Percentiles rank a stretch among this genome's conserved stretches.
These are phyloP conservation scores for Tetradesmus obliquus DNA, from an alignment of 139 green algal genomes.

Conservation along the genomic window DNA sequence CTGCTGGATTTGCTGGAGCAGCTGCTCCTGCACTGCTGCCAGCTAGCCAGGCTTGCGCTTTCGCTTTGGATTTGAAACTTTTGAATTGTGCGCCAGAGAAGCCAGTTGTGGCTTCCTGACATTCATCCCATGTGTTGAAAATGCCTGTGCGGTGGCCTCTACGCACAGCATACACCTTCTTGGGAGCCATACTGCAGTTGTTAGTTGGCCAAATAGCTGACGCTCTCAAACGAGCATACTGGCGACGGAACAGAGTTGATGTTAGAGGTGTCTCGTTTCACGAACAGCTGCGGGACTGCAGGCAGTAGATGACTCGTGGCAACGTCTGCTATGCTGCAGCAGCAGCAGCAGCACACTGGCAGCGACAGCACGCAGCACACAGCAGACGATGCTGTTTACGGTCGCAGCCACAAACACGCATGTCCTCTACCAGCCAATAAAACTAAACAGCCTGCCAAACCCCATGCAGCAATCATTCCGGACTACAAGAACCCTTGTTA, in stretches of 20 bases:
- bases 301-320: background rate
- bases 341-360: no score
- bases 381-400: background rate
- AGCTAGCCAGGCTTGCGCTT: background rate
- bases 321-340: background rate
- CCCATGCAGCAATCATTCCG: background rate
- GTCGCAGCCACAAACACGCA: no score
- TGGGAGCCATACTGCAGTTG: background rate
- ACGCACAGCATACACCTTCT: constrained; percentile 33
- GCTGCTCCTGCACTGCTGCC: background rate
- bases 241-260: background rate
- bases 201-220: background rate
- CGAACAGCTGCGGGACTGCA: background rate
- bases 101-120: background rate
- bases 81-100: constrained; percentile 32
- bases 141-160: background rate
- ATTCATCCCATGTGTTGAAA: constrained; percentile 2
- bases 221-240: background rate
- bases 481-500: background rate
- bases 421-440: no score
- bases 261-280: background rate
- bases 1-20: background rate
- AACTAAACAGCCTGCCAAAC: no score
- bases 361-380: background rate
- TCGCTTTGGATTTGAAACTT: background rate